phyloP scores from a whole-genome alignment of 768 basidiomycete species.

The Tricholoma furcatifolium region DNA sequence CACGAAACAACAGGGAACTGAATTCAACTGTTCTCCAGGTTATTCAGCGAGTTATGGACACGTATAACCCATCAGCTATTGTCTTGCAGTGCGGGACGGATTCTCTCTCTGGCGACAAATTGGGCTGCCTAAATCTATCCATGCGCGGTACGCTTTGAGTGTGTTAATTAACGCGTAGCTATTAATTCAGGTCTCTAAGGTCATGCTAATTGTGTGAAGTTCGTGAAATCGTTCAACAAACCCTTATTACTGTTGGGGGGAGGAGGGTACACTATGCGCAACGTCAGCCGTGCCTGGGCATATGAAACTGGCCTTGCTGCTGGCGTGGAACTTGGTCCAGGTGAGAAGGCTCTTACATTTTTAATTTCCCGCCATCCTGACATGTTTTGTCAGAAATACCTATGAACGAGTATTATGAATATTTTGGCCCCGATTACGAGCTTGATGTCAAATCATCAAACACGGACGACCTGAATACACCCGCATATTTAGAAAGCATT shows the following conservation, averaged over 20 bases:
- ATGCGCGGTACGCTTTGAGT: constrained; percentile 68
- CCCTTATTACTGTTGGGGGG: constrained; percentile 94
- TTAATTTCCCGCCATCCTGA: background rate
- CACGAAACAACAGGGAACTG: background rate
- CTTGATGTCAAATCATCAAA: constrained; percentile 94
- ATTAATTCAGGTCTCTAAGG: constrained; percentile 41
- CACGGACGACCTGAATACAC: constrained; percentile 92
- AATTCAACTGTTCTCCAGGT: constrained; percentile 50
- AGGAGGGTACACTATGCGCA: constrained; percentile 98
- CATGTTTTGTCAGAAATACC: constrained; percentile 64
- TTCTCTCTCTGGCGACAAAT: constrained; percentile 92
- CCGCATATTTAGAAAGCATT: constrained; percentile 90
- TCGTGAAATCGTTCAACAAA: constrained; percentile 94
- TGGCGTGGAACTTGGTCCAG: constrained; percentile 85
- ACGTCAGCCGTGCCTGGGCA: constrained; percentile 96
- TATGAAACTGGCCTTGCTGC: constrained; percentile 98
- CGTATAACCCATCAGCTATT: constrained; percentile 91
- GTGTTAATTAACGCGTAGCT: background rate
- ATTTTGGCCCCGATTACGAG: constrained; percentile 97
- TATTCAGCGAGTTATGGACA: constrained; percentile 90
- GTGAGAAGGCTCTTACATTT: constrained; percentile 39
- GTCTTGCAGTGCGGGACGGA: constrained; percentile 98
- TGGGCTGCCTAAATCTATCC: constrained; percentile 94
- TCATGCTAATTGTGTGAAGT: constrained; percentile 96
- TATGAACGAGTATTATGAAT: constrained; percentile 98